Evolutionary conservation across 208 protist species (phyloP).

Genomic region (Tritrichomonas musculus): DNA sequence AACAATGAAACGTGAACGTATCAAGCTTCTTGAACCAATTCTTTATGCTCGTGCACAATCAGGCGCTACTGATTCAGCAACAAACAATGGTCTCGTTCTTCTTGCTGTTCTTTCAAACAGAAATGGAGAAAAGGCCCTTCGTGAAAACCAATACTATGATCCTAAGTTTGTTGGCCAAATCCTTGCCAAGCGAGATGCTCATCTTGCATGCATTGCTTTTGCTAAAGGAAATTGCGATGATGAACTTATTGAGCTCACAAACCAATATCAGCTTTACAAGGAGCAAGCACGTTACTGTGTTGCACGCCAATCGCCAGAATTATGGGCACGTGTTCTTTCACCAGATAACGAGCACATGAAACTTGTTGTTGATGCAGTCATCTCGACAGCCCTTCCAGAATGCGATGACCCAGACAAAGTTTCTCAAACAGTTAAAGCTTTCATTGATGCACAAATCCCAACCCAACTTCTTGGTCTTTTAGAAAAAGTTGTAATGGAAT

Average conservation of each 20-base stretch:
- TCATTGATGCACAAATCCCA: conserved; percentile 96
- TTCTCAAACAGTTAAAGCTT: conserved; percentile 93
- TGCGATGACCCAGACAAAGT: conserved; percentile 89
- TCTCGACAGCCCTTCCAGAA: conserved; percentile 93
- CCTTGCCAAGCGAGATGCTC: background rate
- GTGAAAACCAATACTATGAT: conserved; percentile 27
- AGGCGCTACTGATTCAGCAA: conserved; percentile 50
- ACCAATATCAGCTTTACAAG: conserved; percentile 90
- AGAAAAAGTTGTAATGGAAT: conserved; percentile 98
- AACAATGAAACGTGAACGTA: conserved; percentile 71
- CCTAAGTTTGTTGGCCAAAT: conserved; percentile 20
- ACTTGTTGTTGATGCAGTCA: conserved; percentile 91
- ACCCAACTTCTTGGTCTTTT: conserved; percentile 97
- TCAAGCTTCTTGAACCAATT: conserved; percentile 94
- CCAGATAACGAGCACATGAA: conserved; percentile 75
- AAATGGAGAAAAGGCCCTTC: background rate
- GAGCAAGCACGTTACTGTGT: conserved; percentile 89
- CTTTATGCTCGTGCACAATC: conserved; percentile 84
- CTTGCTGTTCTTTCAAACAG: background rate
- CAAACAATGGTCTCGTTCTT: conserved; percentile 20
- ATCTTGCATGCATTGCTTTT: conserved; percentile 40
- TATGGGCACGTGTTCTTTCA: conserved; percentile 88
- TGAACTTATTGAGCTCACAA: conserved; percentile 88
- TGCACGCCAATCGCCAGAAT: conserved; percentile 80
- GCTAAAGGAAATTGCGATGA: conserved; percentile 77